Percentiles rank a stretch among this genome's conserved stretches.
Conservation (phyloP, 176 grass and related monocot genomes). For the Hyparrhenia diplandra region DNA sequence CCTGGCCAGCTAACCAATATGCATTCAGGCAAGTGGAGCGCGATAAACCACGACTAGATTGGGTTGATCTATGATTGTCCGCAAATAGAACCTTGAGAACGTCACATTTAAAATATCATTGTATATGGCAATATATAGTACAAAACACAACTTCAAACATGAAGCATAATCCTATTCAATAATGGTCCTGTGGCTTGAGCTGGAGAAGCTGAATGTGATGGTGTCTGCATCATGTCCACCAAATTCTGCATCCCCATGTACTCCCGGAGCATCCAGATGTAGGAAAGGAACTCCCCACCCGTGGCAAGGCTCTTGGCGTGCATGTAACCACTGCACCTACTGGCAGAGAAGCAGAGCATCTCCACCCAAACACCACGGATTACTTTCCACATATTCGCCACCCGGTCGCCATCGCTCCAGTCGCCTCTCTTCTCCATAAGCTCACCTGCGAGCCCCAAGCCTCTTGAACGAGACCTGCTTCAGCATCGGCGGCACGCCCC, state of each 20-base stretch:
- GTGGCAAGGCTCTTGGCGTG: neutral
- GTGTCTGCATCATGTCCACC: neutral
- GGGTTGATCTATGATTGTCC: no score
- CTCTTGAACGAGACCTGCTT: neutral
- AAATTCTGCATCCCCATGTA: neutral
- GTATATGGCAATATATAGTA: no score
- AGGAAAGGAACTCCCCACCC: neutral
- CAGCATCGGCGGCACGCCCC: neutral
- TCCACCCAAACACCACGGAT: neutral
- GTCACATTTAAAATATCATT: no score
- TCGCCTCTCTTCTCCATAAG: neutral
- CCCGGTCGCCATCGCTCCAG: neutral
- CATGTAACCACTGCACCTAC: neutral
- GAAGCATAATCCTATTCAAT: no score
- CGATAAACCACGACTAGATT: no score
- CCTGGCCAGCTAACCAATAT: no score
- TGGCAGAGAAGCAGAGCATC: neutral
- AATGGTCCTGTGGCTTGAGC: no score
- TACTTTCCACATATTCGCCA: neutral
- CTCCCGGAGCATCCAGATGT: neutral
- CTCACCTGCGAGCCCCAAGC: neutral
- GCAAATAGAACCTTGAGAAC: no score
- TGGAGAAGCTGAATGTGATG: neutral
- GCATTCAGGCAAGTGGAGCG: no score
- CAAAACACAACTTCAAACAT: no score